Base-by-base conservation (phyloP, 2,329 filamentous ascomycete species). In the Penicillium sclerotiorum region DNA sequence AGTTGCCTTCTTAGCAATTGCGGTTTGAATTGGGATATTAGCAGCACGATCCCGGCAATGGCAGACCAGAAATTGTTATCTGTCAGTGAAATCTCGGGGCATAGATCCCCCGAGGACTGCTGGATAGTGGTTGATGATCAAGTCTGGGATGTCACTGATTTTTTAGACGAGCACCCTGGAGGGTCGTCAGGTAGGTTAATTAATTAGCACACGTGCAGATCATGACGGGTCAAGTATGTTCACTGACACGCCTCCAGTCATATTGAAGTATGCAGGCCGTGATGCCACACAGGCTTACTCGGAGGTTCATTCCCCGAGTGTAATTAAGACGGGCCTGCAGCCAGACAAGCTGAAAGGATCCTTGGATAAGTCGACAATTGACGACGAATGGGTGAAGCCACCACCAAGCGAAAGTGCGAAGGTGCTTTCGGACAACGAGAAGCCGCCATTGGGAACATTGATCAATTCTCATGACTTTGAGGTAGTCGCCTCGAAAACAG, bases 51-150 rank as follows among this genome's bases (percentile, higher is more conserved):
- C n/a, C 13, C 12, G 27, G 49, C 38, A 25, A 73, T 73, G 70
- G 33, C 59, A 18, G 52, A 60, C 9, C 52, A 53, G n/a, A 69
- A 58, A 42, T 59, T 66, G 12, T 41, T 81, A 17, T 73, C 75
- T 12, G 59, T 66, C 2, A 56, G 71, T 35, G 73, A 82, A 50
- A 66, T 84, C 49, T 71, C 72, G 1, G 67, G 67, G 45, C 81
- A 85, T 60, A 79, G 74, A 47, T 73, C 65, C 11, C 59, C 72
- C 27, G 60, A 75, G 45, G 68, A 84, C 57, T 79, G 81, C 60
- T 90, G 87, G 87, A 80, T 89, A 50, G 84, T 87, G 15, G 79
- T 89, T 18, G 80, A 88, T 65, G 80, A 80, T 38, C 79, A 81
- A 59, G 84, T 89, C 22, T 88, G 85, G 73, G 83, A 89, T 65